Base-by-base conservation (phyloP, 2,329 filamentous ascomycete species). In the Fusarium succisae region DNA sequence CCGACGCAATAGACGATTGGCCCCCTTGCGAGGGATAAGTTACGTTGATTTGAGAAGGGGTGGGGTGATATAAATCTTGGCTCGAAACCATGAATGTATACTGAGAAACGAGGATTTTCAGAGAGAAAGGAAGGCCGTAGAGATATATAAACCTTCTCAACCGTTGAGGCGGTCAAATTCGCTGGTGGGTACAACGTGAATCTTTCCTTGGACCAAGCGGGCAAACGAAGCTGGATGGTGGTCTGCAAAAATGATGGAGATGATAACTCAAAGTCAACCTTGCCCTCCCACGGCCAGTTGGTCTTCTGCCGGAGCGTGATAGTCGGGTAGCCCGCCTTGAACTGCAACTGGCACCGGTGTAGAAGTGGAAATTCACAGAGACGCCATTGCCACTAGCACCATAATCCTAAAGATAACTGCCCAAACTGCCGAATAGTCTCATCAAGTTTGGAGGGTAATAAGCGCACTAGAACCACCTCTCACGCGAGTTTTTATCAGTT, bases 391-490 rank as follows among this genome's bases (percentile, higher is more conserved):
- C 71, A 8, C 75, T 66, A 5, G 73, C 72, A 6, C 82, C 80
- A 55, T 82, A 83, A 45, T 84, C 84, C 87, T 87, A 90, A 3
- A 89, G 75, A 73, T 89, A 90, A 3, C 88, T 87, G 3, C 88
- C 88, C 28, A 91, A 81, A 54, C 84, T 87, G 1, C 87, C 89
- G 61, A 90, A 84, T 8, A 90, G 80, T 44, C 89, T 83, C 28
- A 86, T 84, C 3, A 91, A 82, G 75, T 91, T 91, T 0, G 89
- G 89, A 8, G 89, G 89, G 77, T 89, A 91, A 73, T 89, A 91
- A 11, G 88, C 88, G 43, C 85, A 87, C 56, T 86, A 86, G 61
- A 91, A 91, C 48, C 56, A 63, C 26, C 48, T 43, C 26, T 69
- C 37, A 4, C 48, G 48, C 0, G 39, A 22, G 8, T 44, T 50